A percentile compares a stretch with the other conserved stretches of the same genome.
Evolutionary conservation across 2,329 filamentous ascomycete genomes (phyloP).

Genomic region (Orbilia oligospora): DNA sequence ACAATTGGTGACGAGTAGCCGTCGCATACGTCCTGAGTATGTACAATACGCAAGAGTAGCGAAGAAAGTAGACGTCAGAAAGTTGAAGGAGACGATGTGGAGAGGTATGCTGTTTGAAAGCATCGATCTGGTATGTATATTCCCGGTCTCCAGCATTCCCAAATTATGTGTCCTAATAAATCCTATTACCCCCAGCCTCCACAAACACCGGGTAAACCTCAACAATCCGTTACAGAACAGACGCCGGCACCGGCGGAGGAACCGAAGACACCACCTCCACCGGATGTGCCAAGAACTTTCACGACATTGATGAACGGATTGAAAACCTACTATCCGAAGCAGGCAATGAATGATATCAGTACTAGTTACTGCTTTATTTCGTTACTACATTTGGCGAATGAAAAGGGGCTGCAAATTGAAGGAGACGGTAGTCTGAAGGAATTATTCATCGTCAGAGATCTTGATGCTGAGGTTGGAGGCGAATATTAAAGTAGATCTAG

Average conservation of each 20-base stretch:
- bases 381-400: slow-evolving; percentile 89
- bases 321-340: slow-evolving; percentile 85
- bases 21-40: slow-evolving; percentile 77
- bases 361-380: slow-evolving; percentile 95
- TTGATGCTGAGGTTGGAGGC: slow-evolving; percentile 66
- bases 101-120: slow-evolving; percentile 75
- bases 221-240: slow-evolving; percentile 49
- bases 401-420: slow-evolving; percentile 86
- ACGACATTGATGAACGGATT: slow-evolving; percentile 92
- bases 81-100: slow-evolving; percentile 80
- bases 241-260: slow-evolving; percentile 66
- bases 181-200: slow-evolving; percentile 59
- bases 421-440: slow-evolving; percentile 70
- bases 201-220: slow-evolving; percentile 62
- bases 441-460: slow-evolving; percentile 70
- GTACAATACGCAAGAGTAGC: slow-evolving; percentile 79
- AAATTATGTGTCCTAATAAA: not conserved
- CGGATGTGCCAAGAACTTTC: slow-evolving; percentile 73
- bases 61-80: slow-evolving; percentile 79
- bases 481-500: slow-evolving; percentile 35
- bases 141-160: not conserved
- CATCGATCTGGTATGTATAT: slow-evolving; percentile 53
- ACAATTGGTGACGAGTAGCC: slow-evolving; percentile 75
- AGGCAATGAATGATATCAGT: slow-evolving; percentile 92
- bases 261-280: slow-evolving; percentile 65